phyloP scores from a whole-genome alignment of 148 eudicot genomes.

The Cornus controversa region DNA sequence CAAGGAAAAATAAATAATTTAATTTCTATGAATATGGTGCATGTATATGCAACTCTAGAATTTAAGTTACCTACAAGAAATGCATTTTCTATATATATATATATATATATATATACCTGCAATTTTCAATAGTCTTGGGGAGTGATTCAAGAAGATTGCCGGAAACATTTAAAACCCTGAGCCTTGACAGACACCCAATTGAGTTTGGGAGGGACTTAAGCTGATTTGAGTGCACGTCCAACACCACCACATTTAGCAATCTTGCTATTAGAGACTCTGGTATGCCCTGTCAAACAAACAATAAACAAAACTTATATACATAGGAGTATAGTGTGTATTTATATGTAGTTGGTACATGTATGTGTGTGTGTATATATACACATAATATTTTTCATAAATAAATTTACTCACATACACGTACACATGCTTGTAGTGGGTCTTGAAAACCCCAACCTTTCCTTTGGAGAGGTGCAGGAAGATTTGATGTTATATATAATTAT shows the following conservation, averaged over 20 bases:
- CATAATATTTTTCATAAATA: too few relatives aligned
- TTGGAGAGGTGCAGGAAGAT: too few relatives aligned
- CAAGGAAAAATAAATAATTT: too few relatives aligned
- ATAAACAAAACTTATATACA: not conserved
- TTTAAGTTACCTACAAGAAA: too few relatives aligned
- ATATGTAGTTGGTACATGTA: not conserved
- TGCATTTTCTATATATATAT: too few relatives aligned
- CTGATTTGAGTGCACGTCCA: constrained; percentile 81
- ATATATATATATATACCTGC: constrained; percentile 45
- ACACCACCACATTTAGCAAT: constrained; percentile 53
- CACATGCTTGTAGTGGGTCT: too few relatives aligned
- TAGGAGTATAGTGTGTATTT: too few relatives aligned
- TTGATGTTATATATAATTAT: too few relatives aligned
- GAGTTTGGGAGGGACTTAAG: constrained; percentile 73
- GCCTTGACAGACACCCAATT: constrained; percentile 74
- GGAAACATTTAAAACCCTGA: constrained; percentile 61
- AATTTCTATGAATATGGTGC: too few relatives aligned
- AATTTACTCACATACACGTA: too few relatives aligned
- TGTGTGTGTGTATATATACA: not conserved
- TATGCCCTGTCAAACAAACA: constrained; percentile 42
- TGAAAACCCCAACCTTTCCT: too few relatives aligned
- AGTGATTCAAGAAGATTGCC: constrained; percentile 63
- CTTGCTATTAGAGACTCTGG: constrained; percentile 81
- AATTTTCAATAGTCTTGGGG: constrained; percentile 66
- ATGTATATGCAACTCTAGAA: too few relatives aligned